Percentiles rank a stretch among this genome's conserved stretches.
These are phyloP conservation scores for Mycena maculata DNA, from an alignment of 768 basidiomycete species.

Conservation along the genomic window DNA sequence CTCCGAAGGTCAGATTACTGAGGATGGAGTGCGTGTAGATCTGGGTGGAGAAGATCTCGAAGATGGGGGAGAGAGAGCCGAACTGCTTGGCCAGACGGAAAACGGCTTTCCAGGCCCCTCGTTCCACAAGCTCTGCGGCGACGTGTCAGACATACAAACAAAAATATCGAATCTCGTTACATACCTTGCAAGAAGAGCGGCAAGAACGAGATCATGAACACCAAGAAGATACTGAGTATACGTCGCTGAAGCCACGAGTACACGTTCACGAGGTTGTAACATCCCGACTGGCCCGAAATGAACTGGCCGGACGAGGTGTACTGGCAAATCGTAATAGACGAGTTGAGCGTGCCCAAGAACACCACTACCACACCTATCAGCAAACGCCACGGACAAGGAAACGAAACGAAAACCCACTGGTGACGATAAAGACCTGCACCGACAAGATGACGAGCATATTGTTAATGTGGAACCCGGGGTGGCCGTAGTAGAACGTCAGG, in stretches of 20 bases:
- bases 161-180: constrained; percentile 29
- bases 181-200: constrained; percentile 95
- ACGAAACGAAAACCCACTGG: constrained; percentile 71
- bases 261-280: constrained; percentile 94
- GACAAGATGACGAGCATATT: constrained; percentile 99
- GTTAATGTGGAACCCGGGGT: constrained; percentile 99
- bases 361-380: constrained; percentile 71
- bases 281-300: constrained; percentile 83
- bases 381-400: constrained; percentile 6
- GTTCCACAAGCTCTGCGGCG: constrained; percentile 87
- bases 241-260: constrained; percentile 95
- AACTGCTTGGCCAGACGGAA: constrained; percentile 96
- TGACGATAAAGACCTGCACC: constrained; percentile 94
- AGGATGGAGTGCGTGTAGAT: constrained; percentile 98
- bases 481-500: constrained; percentile 99
- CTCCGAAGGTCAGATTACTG: constrained; percentile 97
- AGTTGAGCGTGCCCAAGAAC: constrained; percentile 93
- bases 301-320: constrained; percentile 82
- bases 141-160: constrained; percentile 30
- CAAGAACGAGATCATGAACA: constrained; percentile 97
- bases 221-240: constrained; percentile 98
- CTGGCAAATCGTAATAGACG: constrained; percentile 80
- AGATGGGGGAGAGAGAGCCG: constrained; percentile 91
- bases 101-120: constrained; percentile 92
- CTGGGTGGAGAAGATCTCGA: constrained; percentile 98